Evolutionary conservation across 1,139 yeast species (phyloP), one percentile per base, ranked within the genome.

Genomic region (Yamadazyma diddensiae): DNA sequence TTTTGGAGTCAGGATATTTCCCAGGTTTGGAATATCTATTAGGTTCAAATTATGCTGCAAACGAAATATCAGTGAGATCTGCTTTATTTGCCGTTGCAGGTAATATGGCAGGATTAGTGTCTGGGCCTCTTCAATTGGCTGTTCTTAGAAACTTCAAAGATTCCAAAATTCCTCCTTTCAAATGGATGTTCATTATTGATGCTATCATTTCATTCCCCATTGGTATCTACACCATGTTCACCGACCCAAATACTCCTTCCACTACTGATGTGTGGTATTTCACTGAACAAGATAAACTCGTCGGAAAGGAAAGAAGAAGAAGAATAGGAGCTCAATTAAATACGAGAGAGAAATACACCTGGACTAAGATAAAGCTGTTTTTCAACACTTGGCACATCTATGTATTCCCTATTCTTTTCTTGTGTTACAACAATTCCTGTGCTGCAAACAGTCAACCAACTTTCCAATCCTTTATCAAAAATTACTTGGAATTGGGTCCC

Each of bases 1-100:
- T 77, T 6, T 60, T 71, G 2, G 86, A 79, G 49, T 53, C 78
- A 15, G 82, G 82, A 0, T 73, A 73, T 40, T 77, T 76, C 52
- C 83, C 83, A 2, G 77, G 76, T 15, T 57, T 76, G 37, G 73
- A 67, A 20, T 73, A 68, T 42, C 55, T 75, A 24, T 49, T 74
- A n/a, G 81, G 81, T 3, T 62, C 73, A 19, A 50, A 49, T 33
- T 53, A 52, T 29, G 35, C 49, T 12, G 42, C 46, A 5, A 26
- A 37, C 4, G 55, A 52, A 33, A 29, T 52, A 15, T 33, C 70
- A 23, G 65, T 73, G 36, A 54, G 83, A 41, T 65, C 77, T 20
- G 64, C 76, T 22, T 66, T 60, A 29, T 77, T 75, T 50, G 60
- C 62, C 1, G 54, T 64, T 18, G 47, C 59, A n/a, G 52, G 51